phyloP scores from a whole-genome alignment of 2,329 filamentous ascomycete genomes.

The Xylariaceae sp. region DNA sequence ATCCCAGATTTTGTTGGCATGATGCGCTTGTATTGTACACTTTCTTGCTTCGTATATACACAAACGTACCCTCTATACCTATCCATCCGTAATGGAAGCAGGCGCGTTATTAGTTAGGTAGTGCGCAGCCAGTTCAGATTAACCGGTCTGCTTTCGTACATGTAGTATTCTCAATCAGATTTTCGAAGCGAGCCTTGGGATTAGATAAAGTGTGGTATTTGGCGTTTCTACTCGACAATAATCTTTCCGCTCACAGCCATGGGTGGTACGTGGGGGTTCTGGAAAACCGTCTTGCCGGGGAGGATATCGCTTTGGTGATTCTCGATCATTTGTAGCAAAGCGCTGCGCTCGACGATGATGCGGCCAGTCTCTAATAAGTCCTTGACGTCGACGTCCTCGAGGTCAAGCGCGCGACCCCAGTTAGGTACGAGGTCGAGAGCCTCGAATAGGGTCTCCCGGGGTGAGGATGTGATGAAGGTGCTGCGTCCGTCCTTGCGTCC shows the following conservation, averaged over 20 bases:
- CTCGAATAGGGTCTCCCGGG: constrained; percentile 58
- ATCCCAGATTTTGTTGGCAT: not conserved
- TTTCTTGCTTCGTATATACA: constrained; percentile 15
- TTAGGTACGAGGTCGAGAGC: constrained; percentile 59
- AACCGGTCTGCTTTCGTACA: not conserved
- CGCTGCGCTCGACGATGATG: constrained; percentile 78
- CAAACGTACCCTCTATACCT: constrained; percentile 2
- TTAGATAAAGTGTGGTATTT: not conserved
- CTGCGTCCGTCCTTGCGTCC: constrained; percentile 63
- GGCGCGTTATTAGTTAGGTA: not conserved
- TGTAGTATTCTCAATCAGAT: not conserved
- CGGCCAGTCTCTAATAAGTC: constrained; percentile 80
- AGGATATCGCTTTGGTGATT: constrained; percentile 65
- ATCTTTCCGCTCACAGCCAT: constrained; percentile 25
- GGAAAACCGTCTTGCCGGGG: constrained; percentile 39
- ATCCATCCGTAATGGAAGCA: not conserved
- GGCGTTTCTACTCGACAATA: constrained; percentile 26
- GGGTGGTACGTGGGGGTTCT: constrained; percentile 30
- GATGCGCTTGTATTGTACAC: constrained; percentile 15
- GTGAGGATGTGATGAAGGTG: constrained; percentile 64
- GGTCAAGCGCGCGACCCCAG: constrained; percentile 63
- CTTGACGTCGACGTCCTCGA: constrained; percentile 90
- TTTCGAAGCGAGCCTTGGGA: not conserved
- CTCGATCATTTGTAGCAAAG: constrained; percentile 68
- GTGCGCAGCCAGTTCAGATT: not conserved